Evolutionary conservation across 768 basidiomycete genomes (phyloP), one percentile per base, ranked within the genome.

Genomic region (Fistulinella prunicolor): DNA sequence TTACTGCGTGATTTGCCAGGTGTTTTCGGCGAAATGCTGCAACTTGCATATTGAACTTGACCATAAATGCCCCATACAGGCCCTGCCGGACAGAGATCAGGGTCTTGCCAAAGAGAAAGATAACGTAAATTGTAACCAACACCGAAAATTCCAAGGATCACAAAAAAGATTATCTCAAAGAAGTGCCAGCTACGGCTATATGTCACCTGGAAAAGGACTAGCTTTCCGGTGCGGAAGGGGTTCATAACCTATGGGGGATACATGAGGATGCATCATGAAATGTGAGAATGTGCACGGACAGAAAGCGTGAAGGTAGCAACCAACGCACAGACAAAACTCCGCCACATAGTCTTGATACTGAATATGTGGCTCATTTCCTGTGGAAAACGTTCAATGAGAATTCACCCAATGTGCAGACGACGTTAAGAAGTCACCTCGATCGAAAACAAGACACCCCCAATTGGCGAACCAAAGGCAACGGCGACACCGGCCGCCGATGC

Each of bases 331-430:
- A 98, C 86, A 68, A 98, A 96, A 62, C 91, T 94, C 60, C 86
- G 77, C 95, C 95, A 98, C 93, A 98, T 96, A 5, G 95, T 98
- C 68, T 92, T 87, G 70, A 94, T 94, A 48, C 89, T 95, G 67
- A 97, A 98, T 32, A 82, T 86, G 65, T 93, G 89, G 67, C 91
- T 95, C 96, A 99, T 99, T 82, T 99, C 96, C 91, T 94, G 59
- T 19, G 12, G 22, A 9, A n/a, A 23, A 30, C 8, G 20, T 28
- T 32, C 22, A 38, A 46, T 57, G 26, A 44, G 28, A 35, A 21
- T 51, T 9, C 5, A 36, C 13, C 28, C 3, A 16, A 17, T n/a
- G 40, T 32, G 23, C 4, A 6, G 17, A 40, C 19, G 30, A 45
- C 32, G 20, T 38, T n/a, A 21, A 52, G 6, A 58, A 61, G 36